Evolutionary conservation across 2,329 filamentous ascomycete genomes (phyloP).

Genomic region (Paecilomyces sp.): DNA sequence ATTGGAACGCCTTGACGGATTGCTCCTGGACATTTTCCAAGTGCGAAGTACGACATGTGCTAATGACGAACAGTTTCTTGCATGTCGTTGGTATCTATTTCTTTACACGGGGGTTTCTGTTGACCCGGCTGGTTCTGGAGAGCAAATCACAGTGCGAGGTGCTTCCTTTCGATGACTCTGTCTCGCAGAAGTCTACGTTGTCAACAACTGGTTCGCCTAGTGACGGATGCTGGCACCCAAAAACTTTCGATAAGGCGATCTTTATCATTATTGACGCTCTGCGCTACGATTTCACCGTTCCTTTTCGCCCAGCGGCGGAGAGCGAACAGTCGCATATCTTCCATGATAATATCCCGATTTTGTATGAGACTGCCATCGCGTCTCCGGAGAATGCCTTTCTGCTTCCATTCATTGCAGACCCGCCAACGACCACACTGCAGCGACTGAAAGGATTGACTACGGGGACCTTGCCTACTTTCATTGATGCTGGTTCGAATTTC

Average conservation of each 20-base stretch:
- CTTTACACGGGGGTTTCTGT: slow-evolving; percentile 90
- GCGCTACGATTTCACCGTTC: slow-evolving; percentile 93
- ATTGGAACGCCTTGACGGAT: neutral
- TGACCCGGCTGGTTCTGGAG: slow-evolving; percentile 75
- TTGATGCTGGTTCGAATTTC: slow-evolving; percentile 92
- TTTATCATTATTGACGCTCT: slow-evolving; percentile 88
- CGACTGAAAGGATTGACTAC: slow-evolving; percentile 90
- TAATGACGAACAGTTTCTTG: slow-evolving; percentile 45
- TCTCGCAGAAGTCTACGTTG: slow-evolving; percentile 10
- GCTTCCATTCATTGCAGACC: slow-evolving; percentile 92
- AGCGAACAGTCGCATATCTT: slow-evolving; percentile 54
- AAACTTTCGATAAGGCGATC: slow-evolving; percentile 85
- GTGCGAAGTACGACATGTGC: neutral
- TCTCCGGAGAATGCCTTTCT: slow-evolving; percentile 79
- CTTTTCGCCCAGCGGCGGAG: slow-evolving; percentile 49
- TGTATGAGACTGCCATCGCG: slow-evolving; percentile 72
- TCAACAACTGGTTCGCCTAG: slow-evolving; percentile 25
- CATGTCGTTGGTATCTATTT: slow-evolving; percentile 79
- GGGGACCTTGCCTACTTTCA: slow-evolving; percentile 87
- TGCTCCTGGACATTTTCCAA: neutral
- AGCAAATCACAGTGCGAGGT: slow-evolving; percentile 63
- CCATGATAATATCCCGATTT: slow-evolving; percentile 79
- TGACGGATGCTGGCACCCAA: slow-evolving; percentile 90
- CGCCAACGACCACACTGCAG: slow-evolving; percentile 88
- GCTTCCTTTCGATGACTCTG: slow-evolving; percentile 55